Evolutionary conservation across 176 grass and related monocot genomes (phyloP), one percentile per base, ranked within the genome.

Genomic region (Eleusine indica): DNA sequence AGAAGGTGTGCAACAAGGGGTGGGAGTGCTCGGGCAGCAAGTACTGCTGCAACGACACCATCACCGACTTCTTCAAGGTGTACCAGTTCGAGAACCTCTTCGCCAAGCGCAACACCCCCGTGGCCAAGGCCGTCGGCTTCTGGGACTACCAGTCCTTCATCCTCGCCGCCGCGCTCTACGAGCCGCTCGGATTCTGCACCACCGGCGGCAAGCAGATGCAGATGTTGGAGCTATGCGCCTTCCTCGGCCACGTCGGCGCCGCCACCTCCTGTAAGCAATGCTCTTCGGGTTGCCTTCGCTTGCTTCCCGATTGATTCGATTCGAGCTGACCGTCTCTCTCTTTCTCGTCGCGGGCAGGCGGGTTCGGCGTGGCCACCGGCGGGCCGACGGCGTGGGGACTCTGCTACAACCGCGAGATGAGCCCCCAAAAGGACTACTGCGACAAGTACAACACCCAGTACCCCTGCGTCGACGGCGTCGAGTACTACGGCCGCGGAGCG

Each of bases 31-130:
- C 86, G 0, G 87, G 83, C 9, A 95, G 87, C 89, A 94, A 89
- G 72, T 98, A 91, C 84, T 98, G 93, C 91, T 98, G 96, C 86
- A 98, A 98, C 87, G 86, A 95, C 38, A 98, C 96, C 92, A 90
- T 98, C 84, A 93, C 92, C 43, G 93, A 95, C 76, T 98, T 88
- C 91, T 98, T 98, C 91, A 86, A 98, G 93, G 89, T 91, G 9
- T 98, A 98, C 89, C 96, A 98, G 87, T 98, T 98, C 84, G 96
- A 98, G 89, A 84, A 95, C 68, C 96, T 98, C 82, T 98, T 98
- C 96, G 71, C 90, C 91, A 93, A 98, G 80, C 88, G 96, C 86
- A 98, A 98, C 73, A 52, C 38, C 65, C 96, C 93, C 25, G 28
- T 88, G 54, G 84, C 96, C 39, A 87, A 95, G 71, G 93, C 93